Conservation (phyloP, 768 basidiomycete species). For the Lactarius deliciosus region DNA sequence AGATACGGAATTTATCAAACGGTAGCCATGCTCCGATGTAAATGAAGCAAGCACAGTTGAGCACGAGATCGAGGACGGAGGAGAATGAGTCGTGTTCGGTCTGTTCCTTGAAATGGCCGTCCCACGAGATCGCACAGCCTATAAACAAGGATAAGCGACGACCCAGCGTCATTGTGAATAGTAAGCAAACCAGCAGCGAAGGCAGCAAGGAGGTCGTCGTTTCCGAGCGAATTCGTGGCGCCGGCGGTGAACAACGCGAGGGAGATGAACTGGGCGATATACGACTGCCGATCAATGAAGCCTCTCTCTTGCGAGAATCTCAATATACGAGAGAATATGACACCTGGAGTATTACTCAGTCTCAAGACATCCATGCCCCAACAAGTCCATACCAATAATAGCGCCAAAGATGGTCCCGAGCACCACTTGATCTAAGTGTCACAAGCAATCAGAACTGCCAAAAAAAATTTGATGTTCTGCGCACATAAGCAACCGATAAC, state of each 20-base stretch:
- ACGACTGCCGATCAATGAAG: constrained; percentile 79
- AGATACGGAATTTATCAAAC: constrained; percentile 55
- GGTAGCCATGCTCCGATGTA: constrained; percentile 89
- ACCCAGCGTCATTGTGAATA: neutral
- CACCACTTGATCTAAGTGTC: constrained; percentile 67
- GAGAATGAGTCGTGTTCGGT: constrained; percentile 86
- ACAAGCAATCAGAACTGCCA: neutral
- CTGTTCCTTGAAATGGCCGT: constrained; percentile 75
- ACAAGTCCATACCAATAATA: constrained; percentile 40
- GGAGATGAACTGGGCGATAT: constrained; percentile 80
- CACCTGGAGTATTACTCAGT: constrained; percentile 42
- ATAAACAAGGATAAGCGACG: constrained; percentile 28
- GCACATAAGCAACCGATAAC: constrained; percentile 80
- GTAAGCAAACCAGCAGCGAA: constrained; percentile 68
- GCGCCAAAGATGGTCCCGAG: constrained; percentile 72
- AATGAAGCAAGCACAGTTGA: constrained; percentile 78
- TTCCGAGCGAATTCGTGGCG: constrained; percentile 75
- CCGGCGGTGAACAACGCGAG: constrained; percentile 74
- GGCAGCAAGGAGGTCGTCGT: constrained; percentile 85
- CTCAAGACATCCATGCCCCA: neutral
- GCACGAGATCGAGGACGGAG: constrained; percentile 84
- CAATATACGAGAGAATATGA: constrained; percentile 72
- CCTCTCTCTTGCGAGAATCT: constrained; percentile 59
- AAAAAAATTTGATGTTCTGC: constrained; percentile 31
- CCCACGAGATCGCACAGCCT: constrained; percentile 92